Base-by-base conservation (phyloP, 495 filamentous ascomycete genomes). In the Pyrenopolyporus hunteri region DNA sequence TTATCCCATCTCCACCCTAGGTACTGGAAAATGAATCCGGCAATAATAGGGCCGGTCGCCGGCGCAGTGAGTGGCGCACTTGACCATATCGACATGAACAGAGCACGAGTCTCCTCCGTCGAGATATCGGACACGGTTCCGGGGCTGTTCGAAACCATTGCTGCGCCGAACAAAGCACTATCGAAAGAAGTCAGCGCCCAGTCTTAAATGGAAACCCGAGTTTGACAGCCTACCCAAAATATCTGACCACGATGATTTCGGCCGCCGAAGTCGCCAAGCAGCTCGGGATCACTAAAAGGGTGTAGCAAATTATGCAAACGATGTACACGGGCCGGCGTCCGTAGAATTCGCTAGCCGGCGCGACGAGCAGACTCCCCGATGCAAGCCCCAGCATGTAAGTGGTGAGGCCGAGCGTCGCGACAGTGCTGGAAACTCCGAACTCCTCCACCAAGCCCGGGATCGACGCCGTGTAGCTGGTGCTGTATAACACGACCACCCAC, bases 1-100 rank as follows among this genome's bases (percentile, higher is more conserved):
- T 89, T 89, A n/a, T 85, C 87, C 90, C 90, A 95, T 23, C 89
- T 74, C 92, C 92, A 96, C 6, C 91, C 90, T 19, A 92, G 80
- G 64, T 89, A 87, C 72, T 91, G 80, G 55, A 77, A 88, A 3
- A 89, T 82, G 64, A 92, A 92, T 0, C 91, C 91, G 22, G 89
- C 91, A 49, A 93, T 85, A 1, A 91, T 75, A 1, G 84, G 87
- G 0, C 81, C 83, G 2, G 77, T 76, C 7, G 83, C 83, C 17
- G 89, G 87, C 9, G 89, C 91, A 57, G 93, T 92, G 63, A 93
- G 78, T 4, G 91, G 91, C 0, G 90, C 91, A 44, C 93, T 84
- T 57, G 77, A 83, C 85, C 88, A 95, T 19, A 91, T 77, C 4
- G 84, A 87, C 70, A 95, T 87, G 11, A 83, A 83, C 19, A 94